Evolutionary conservation across 2,329 filamentous ascomycete genomes (phyloP), one percentile per base, ranked within the genome.

Genomic region (Juglanconis juglandina): DNA sequence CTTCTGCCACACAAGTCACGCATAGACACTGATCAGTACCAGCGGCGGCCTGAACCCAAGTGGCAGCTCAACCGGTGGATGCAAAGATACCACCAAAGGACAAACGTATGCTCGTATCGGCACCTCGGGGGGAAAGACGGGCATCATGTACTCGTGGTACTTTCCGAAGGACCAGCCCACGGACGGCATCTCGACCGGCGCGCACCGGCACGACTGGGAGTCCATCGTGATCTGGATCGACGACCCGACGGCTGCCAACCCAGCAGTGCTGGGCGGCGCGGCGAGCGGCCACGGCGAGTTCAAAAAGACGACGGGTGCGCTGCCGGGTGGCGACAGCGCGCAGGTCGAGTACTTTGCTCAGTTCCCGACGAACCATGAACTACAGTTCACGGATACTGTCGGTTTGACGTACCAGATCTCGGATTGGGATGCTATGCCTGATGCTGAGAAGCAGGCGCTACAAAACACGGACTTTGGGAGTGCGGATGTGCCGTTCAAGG

Each of bases 131-230:
- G 67, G 63, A 33, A 61, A 64, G 14, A 69, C 68, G 42, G 72
- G 65, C 51, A 72, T 77, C 66, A 75, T 77, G 73, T 77, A 76
- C 61, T 64, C 73, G 10, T 76, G 75, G 76, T 79, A 78, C 66
- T 71, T 75, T 65, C 76, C 76, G 53, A 79, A 79, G 67, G 76
- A 79, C 61, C 68, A 73, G 62, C 73, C 75, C n/a, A 62, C 63
- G 35, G 51, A 59, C 1, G 72, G 69, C 0, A 62, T 65, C 48
- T 49, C 44, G 9, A 68, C 69, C 10, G 70, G 75, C 3, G 67
- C 67, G 7, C 73, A 76, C 62, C 69, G 74, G 3, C 71, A 75
- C 61, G 74, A 76, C 64, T 76, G 73, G 70, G 73, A 76, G 63
- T 68, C 62, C 54, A 56, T 70, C 10, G 67, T 76, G 5, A 64